Evolutionary conservation across 2,329 filamentous ascomycete genomes (phyloP).

Genomic region (Apiospora rasikravindrae): DNA sequence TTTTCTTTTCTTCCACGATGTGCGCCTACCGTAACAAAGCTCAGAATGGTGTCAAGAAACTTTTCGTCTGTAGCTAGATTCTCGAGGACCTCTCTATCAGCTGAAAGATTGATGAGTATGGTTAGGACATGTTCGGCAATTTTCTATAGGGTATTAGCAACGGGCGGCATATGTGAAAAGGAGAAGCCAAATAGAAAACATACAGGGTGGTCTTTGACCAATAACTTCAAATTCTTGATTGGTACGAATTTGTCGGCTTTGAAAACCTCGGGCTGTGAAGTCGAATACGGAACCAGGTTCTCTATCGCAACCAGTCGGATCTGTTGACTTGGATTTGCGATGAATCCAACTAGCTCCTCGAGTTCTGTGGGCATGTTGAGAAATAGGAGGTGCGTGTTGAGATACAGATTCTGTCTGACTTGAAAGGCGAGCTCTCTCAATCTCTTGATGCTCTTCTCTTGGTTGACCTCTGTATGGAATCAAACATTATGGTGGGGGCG

Average conservation of each 20-base stretch:
- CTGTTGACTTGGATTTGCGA: conserved; percentile 89
- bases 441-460: neutral
- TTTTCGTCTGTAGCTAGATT: conserved; percentile 76
- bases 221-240: conserved; percentile 83
- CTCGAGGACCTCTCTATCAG: conserved; percentile 77
- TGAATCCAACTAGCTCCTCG: conserved; percentile 91
- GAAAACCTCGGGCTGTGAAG: conserved; percentile 77
- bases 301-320: conserved; percentile 86
- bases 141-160: conserved; percentile 54
- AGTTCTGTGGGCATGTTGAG: conserved; percentile 72
- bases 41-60: conserved; percentile 77
- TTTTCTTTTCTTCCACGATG: neutral
- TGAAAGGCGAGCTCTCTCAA: neutral
- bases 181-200: conserved; percentile 37
- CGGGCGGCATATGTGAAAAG: neutral
- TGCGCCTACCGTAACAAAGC: conserved; percentile 72
- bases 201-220: conserved; percentile 84
- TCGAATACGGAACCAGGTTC: conserved; percentile 83
- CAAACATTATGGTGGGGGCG: conserved; percentile 9
- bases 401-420: neutral
- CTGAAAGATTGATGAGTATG: conserved; percentile 85
- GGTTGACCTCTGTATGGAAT: neutral
- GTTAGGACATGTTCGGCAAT: conserved; percentile 93
- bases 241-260: conserved; percentile 80
- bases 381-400: neutral